phyloP scores from a whole-genome alignment of 2,329 filamentous ascomycete genomes.

The Aspergillus quadrilineatus region DNA sequence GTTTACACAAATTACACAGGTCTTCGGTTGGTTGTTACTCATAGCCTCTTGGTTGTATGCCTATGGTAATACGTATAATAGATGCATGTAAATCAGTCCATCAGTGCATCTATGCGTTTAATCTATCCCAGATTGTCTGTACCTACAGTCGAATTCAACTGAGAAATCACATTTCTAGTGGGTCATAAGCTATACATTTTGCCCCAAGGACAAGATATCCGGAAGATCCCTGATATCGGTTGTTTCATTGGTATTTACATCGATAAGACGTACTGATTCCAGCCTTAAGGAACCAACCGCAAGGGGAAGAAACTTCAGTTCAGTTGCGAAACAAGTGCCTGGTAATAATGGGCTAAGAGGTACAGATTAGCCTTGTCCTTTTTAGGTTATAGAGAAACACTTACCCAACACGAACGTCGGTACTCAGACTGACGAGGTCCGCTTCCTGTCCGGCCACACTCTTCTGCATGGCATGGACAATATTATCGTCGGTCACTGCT shows the following conservation, averaged over 20 bases:
- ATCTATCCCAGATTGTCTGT: not conserved
- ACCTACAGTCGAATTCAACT: not conserved
- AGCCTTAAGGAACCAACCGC: conserved; percentile 52
- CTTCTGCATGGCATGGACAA: conserved; percentile 56
- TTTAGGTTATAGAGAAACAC: conserved; percentile 21
- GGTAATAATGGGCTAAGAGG: conserved; percentile 51
- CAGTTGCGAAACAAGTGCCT: conserved; percentile 56
- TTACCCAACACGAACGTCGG: conserved; percentile 59
- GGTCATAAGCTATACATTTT: conserved; percentile 10
- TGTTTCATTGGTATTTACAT: conserved; percentile 56
- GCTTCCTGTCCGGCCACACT: conserved; percentile 50
- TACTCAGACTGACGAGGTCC: conserved; percentile 56
- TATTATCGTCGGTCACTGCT: conserved; percentile 57
- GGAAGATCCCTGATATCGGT: conserved; percentile 58
- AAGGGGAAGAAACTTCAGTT: conserved; percentile 56
- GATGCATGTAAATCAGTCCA: not conserved
- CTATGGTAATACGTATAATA: not conserved
- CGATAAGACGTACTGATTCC: conserved; percentile 55
- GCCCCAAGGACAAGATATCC: conserved; percentile 49
- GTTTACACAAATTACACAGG: not conserved
- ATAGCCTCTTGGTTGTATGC: not conserved
- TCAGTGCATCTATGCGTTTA: not conserved
- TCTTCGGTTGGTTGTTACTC: conserved; percentile 1
- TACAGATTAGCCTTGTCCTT: conserved; percentile 4
- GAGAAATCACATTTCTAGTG: not conserved